Evolutionary conservation across 805 yeast genomes (phyloP).

Genomic region (Aciculoconidium aculeatum): DNA sequence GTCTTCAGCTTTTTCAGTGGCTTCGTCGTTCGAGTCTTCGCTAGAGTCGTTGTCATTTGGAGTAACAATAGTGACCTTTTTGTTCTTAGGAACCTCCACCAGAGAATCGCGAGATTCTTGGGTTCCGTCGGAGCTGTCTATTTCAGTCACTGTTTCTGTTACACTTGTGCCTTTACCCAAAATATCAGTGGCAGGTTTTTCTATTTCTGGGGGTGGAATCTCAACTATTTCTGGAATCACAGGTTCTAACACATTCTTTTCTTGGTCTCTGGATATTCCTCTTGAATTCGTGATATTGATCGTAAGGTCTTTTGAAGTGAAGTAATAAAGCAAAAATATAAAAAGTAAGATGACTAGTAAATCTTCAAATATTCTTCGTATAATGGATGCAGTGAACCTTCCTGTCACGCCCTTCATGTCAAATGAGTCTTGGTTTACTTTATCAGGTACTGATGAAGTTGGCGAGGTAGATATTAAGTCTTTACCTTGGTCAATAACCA

Average conservation of each 20-base stretch:
- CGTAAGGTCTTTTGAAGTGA: conserved; percentile 6
- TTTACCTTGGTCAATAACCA: conserved; percentile 4
- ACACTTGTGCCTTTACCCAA: not conserved
- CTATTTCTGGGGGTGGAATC: not conserved
- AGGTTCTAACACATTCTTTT: conserved; percentile 1
- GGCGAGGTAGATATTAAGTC: conserved; percentile 2
- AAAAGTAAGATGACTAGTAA: conserved; percentile 29
- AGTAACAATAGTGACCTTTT: conserved; percentile 18
- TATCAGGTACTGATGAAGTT: not conserved
- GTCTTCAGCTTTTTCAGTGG: conserved; percentile 10
- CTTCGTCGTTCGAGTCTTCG: conserved; percentile 8
- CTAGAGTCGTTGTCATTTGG: conserved; percentile 11
- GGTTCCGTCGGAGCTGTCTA: conserved; percentile 2
- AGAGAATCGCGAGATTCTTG: not conserved
- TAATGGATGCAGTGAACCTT: conserved; percentile 4
- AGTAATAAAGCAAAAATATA: conserved; percentile 6
- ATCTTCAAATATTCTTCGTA: conserved; percentile 41
- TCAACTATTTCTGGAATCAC: conserved; percentile 1
- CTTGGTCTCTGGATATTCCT: conserved; percentile 2
- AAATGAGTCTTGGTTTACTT: not conserved
- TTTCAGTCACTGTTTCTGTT: conserved; percentile 1
- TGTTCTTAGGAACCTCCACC: conserved; percentile 3
- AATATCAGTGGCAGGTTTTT: not conserved
- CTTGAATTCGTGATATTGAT: conserved; percentile 5
- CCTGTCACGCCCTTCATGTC: conserved; percentile 1